Conservation (phyloP, 257 asterid species). For the Solanum phureja region DNA sequence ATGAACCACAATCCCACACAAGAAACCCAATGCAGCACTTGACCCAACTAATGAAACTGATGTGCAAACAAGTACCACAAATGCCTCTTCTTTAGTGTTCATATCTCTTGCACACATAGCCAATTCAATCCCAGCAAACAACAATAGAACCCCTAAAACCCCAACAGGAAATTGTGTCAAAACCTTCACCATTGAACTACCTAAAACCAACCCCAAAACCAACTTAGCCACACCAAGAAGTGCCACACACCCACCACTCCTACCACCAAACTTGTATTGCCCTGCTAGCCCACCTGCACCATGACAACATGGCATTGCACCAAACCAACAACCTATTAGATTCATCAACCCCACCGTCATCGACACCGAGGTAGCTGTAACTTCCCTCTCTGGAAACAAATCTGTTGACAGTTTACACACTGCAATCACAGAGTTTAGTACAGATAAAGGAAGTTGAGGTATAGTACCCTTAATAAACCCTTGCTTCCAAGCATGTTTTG, state of each 20-base stretch:
- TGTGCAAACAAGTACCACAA: conserved; percentile 59
- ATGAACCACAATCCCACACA: conserved; percentile 57
- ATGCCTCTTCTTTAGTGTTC: conserved; percentile 63
- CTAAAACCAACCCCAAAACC: conserved; percentile 46
- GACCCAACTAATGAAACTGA: conserved; percentile 66
- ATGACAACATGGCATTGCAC: conserved; percentile 78
- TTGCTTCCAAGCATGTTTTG: conserved; percentile 59
- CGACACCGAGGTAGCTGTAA: conserved; percentile 62
- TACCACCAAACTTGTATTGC: conserved; percentile 78
- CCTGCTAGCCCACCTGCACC: conserved; percentile 89
- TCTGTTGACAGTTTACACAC: conserved; percentile 68
- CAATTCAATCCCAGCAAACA: conserved; percentile 71
- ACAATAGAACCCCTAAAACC: conserved; percentile 47
- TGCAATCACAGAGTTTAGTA: conserved; percentile 68
- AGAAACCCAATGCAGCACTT: conserved; percentile 66
- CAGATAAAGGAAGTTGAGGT: conserved; percentile 65
- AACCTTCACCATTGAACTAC: conserved; percentile 53
- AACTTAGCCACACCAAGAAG: conserved; percentile 60
- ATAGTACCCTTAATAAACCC: conserved; percentile 72
- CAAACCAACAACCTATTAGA: conserved; percentile 72
- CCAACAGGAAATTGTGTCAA: conserved; percentile 61
- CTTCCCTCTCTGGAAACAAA: conserved; percentile 54
- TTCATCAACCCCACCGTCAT: conserved; percentile 71
- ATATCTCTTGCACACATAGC: conserved; percentile 61
- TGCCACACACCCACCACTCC: conserved; percentile 75